Percentiles rank a stretch among this genome's conserved stretches.
Evolutionary conservation across 192 early-diverging fungal genomes (phyloP).

Genomic region (Coemansia sp.): DNA sequence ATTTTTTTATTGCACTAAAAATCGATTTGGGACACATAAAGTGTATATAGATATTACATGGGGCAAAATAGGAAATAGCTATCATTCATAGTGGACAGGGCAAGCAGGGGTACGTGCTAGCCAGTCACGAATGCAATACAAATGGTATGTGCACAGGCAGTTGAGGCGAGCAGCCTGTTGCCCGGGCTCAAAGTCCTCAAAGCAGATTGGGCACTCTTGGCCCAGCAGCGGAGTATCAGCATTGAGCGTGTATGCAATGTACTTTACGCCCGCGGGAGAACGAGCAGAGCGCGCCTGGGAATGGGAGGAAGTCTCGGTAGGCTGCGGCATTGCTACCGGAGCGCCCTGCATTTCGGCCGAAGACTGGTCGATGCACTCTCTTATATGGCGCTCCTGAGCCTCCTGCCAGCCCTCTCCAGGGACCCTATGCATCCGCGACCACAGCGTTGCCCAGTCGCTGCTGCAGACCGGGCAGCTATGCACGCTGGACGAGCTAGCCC

Average conservation of each 20-base stretch:
- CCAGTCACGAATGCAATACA: slow-evolving; percentile 80
- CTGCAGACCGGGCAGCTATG: slow-evolving; percentile 42
- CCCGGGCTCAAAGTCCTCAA: slow-evolving; percentile 86
- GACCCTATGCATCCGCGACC: slow-evolving; percentile 26
- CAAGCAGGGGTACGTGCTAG: slow-evolving; percentile 70
- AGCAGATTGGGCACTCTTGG: slow-evolving; percentile 90
- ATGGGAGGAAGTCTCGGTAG: not conserved
- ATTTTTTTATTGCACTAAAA: slow-evolving; percentile 2
- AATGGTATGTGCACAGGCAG: slow-evolving; percentile 89
- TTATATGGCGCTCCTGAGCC: slow-evolving; percentile 48
- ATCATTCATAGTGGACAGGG: slow-evolving; percentile 77
- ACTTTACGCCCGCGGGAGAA: slow-evolving; percentile 40
- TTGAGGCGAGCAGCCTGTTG: slow-evolving; percentile 77
- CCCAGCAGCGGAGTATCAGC: slow-evolving; percentile 61
- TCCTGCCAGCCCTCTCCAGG: slow-evolving; percentile 54
- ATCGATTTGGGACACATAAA: not conserved
- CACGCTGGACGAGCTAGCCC: slow-evolving; percentile 35
- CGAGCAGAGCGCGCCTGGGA: slow-evolving; percentile 4
- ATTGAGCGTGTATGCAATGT: slow-evolving; percentile 58
- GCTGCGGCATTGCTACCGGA: not conserved
- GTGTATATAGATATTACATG: too few species aligned
- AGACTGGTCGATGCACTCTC: slow-evolving; percentile 39
- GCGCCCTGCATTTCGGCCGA: slow-evolving; percentile 47
- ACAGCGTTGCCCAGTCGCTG: slow-evolving; percentile 37
- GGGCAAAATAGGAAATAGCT: not conserved